Evolutionary conservation across 2,329 filamentous ascomycete genomes (phyloP).

Genomic region (Cercospora citrullina): DNA sequence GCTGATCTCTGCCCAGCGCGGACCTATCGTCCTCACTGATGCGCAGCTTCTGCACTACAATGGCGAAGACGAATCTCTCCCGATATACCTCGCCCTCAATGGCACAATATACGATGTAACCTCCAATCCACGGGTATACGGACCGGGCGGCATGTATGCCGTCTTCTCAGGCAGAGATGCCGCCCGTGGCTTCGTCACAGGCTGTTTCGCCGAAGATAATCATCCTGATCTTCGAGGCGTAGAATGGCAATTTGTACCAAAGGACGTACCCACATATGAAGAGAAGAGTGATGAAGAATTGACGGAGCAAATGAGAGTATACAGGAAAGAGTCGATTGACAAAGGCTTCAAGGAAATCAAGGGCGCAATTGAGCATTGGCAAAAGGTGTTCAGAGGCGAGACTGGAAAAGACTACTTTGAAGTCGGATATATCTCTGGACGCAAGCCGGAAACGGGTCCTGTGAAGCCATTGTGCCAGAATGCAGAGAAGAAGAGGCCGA

Average conservation of each 20-base stretch:
- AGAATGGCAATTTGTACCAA: slow-evolving; percentile 75
- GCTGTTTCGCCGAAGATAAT: slow-evolving; percentile 84
- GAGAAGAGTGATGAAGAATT: slow-evolving; percentile 29
- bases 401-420: slow-evolving; percentile 74
- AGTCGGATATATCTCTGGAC: slow-evolving; percentile 71
- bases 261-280: slow-evolving; percentile 50
- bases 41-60: slow-evolving; percentile 72
- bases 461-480: slow-evolving; percentile 45
- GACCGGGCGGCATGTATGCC: slow-evolving; percentile 77
- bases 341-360: slow-evolving; percentile 65
- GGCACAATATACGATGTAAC: slow-evolving; percentile 83
- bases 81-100: slow-evolving; percentile 89
- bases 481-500: slow-evolving; percentile 68
- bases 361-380: slow-evolving; percentile 75
- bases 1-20: slow-evolving; percentile 40
- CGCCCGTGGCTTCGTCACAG: slow-evolving; percentile 84
- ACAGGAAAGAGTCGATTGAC: slow-evolving; percentile 62
- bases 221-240: slow-evolving; percentile 82
- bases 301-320: slow-evolving; percentile 31
- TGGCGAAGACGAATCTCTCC: slow-evolving; percentile 70
- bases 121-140: slow-evolving; percentile 55
- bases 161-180: slow-evolving; percentile 87
- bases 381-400: slow-evolving; percentile 68
- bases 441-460: slow-evolving; percentile 60
- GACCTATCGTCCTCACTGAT: slow-evolving; percentile 71